Conservation (phyloP, 768 basidiomycete genomes). For the Porpolomopsis calyptriformis region DNA sequence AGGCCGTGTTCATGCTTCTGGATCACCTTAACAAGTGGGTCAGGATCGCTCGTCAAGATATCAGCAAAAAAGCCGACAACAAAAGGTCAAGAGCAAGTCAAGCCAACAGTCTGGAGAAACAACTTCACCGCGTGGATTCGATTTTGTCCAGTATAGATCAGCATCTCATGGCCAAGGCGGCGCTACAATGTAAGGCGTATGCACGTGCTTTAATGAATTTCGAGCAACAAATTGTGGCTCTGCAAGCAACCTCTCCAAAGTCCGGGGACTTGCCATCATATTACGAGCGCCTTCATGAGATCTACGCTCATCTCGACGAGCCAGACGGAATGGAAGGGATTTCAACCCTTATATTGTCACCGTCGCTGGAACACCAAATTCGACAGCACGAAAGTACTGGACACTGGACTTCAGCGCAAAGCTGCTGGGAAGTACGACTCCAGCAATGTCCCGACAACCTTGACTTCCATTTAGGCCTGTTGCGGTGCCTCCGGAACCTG, state of each 20-base stretch:
- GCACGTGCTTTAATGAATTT: constrained; percentile 93
- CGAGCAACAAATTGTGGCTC: constrained; percentile 65
- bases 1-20: constrained; percentile 91
- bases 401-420: constrained; percentile 95
- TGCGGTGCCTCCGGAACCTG: constrained; percentile 85
- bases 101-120: constrained; percentile 37
- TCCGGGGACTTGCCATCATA: constrained; percentile 49
- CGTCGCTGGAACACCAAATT: constrained; percentile 91
- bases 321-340: constrained; percentile 99
- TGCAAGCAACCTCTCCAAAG: constrained; percentile 32
- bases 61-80: constrained; percentile 37
- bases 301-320: constrained; percentile 92
- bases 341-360: constrained; percentile 77
- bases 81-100: constrained; percentile 38
- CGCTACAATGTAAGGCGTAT: constrained; percentile 88
- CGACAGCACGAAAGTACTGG: constrained; percentile 96
- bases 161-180: constrained; percentile 85
- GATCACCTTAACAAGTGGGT: constrained; percentile 93
- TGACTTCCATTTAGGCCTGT: constrained; percentile 77
- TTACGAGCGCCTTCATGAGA: constrained; percentile 89
- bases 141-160: constrained; percentile 75
- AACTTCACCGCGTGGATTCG: constrained; percentile 66
- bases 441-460: constrained; percentile 87
- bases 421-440: constrained; percentile 94
- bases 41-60: constrained; percentile 59